Evolutionary conservation across 2,329 filamentous ascomycete genomes (phyloP).

Genomic region (Thielaviopsis populi): DNA sequence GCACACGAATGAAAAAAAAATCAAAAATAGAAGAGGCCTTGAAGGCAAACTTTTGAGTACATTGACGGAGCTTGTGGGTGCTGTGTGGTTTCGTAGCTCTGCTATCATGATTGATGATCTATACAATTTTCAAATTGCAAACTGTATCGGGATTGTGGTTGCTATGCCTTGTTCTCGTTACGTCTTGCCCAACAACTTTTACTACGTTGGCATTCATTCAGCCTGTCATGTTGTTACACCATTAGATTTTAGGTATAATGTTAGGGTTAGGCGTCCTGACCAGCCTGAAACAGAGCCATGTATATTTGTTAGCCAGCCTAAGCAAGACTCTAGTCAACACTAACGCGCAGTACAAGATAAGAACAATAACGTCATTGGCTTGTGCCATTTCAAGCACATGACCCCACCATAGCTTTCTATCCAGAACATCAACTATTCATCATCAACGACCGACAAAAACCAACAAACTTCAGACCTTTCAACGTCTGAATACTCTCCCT

Average conservation of each 20-base stretch:
- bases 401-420: not conserved
- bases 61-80: not conserved
- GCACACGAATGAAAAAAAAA: constrained; percentile 9
- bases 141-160: not conserved
- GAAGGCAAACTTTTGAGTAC: constrained; percentile 6
- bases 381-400: not conserved
- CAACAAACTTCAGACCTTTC: not conserved
- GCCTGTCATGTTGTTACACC: too few species aligned
- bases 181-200: too few species aligned
- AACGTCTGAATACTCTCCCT: not conserved
- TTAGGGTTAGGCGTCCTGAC: not conserved
- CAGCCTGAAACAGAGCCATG: not conserved
- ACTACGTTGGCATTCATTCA: too few species aligned
- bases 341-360: not conserved
- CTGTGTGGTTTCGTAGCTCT: not conserved
- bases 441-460: not conserved
- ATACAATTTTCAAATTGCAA: not conserved
- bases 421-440: not conserved
- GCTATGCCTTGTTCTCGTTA: too few species aligned
- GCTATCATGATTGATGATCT: not conserved
- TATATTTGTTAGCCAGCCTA: not conserved
- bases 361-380: not conserved
- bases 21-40: constrained; percentile 6
- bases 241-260: too few species aligned
- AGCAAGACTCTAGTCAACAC: not conserved